Percentiles rank a stretch among this genome's conserved stretches.
phyloP scores from a whole-genome alignment of 805 yeast species.

The Pichia ethanolica region DNA sequence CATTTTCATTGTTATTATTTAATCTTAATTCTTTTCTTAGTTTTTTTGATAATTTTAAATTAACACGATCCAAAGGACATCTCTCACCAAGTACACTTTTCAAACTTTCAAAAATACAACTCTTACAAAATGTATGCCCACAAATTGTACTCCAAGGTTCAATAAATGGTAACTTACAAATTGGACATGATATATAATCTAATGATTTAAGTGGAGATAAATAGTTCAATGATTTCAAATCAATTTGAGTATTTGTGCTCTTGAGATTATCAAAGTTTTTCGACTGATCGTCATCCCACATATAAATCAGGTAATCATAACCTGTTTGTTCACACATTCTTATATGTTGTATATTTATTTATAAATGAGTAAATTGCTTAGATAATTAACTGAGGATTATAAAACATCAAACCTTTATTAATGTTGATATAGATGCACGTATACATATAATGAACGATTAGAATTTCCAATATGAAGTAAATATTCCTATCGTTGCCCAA shows the following conservation, averaged over 20 bases:
- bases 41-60: conserved; percentile 23
- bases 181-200: conserved; percentile 43
- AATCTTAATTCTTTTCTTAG: not conserved
- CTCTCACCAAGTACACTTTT: conserved; percentile 29
- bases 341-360: too few species aligned
- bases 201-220: conserved; percentile 12
- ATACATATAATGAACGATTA: too few species aligned
- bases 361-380: too few species aligned
- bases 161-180: conserved; percentile 59
- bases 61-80: conserved; percentile 59
- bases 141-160: conserved; percentile 57
- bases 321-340: not conserved
- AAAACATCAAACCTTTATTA: too few species aligned
- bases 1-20: conserved; percentile 2
- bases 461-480: too few species aligned
- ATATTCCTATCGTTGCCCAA: too few species aligned
- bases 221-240: conserved; percentile 21
- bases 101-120: conserved; percentile 43
- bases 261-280: not conserved
- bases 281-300: not conserved
- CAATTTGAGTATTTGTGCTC: conserved; percentile 11
- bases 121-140: conserved; percentile 61
- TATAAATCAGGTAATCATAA: not conserved
- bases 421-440: too few species aligned
- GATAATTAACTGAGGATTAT: too few species aligned